Base-by-base conservation (phyloP, 176 grass and related monocot genomes). In the Oryza glumipatula region DNA sequence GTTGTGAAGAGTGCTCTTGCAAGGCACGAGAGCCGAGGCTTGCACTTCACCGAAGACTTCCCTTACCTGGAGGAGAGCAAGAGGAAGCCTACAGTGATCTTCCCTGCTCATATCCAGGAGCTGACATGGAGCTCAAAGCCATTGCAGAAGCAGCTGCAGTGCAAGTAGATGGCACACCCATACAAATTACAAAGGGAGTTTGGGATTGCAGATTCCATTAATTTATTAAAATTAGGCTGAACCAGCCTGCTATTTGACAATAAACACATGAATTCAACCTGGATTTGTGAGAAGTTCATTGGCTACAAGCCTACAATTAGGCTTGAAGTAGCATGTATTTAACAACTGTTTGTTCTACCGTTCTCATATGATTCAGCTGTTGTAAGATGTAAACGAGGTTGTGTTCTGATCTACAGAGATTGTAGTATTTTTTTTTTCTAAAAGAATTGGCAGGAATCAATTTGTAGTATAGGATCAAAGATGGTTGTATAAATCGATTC, bases 11-110 rank as follows among this genome's bases (percentile, higher is more conserved):
- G 96, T 32, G 93, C 96, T 23, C 88, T 98, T 9, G 91, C 93
- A 2, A 95, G 96, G 86, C 91, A 49, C 10, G 96, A 98, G 77
- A 98, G 96, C 47, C 89, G 93, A 0, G 93, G 96, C n/a, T 58
- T 98, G 26, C 96, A 98, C 83, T 98, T 94, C 73, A 98, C 89
- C 3, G 93, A 95, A 89, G 96, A 98, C 72, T 98, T 94, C 65
- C 93, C 96, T 47, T 94, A 87, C 75, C 87, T 98, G 71, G 96
- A 95, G 65, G 96, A 98, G 78, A 98, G 96, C 61, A 94, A 85
- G 86, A 94, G 96, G 88, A 95, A 94, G 78, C 96, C 96, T 2
- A 96, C 93, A 22, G 90, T 99, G 71, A 96, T 99, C 73, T 96
- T 96, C 77, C 93, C 96, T 16, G 78, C 87, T 56, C 74, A 93